phyloP scores from a whole-genome alignment of 1,139 yeast species.

The Fermentozyma sake region DNA sequence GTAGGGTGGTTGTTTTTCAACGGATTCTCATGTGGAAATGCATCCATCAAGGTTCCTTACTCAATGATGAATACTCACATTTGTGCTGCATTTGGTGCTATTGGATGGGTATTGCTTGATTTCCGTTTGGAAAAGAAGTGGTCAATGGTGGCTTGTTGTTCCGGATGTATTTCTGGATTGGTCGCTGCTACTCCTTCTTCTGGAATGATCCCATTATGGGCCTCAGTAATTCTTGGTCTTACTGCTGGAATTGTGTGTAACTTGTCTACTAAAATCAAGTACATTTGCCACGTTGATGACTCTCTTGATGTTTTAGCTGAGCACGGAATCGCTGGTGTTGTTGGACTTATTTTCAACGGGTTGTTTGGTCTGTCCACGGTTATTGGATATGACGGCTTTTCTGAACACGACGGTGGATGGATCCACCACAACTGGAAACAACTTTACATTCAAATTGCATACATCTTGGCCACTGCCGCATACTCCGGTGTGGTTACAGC shows the following conservation, averaged over 20 bases:
- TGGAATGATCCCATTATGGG: slow-evolving; percentile 90
- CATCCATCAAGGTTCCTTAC: slow-evolving; percentile 65
- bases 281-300: slow-evolving; percentile 78
- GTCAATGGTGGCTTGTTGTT: slow-evolving; percentile 93
- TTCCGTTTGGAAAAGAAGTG: slow-evolving; percentile 83
- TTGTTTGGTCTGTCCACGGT: slow-evolving; percentile 84
- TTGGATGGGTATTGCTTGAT: slow-evolving; percentile 90
- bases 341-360: slow-evolving; percentile 85
- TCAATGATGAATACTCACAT: slow-evolving; percentile 91
- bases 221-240: slow-evolving; percentile 79
- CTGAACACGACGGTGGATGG: slow-evolving; percentile 91
- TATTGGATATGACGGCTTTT: slow-evolving; percentile 80
- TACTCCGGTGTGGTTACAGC: slow-evolving; percentile 79
- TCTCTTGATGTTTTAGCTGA: slow-evolving; percentile 94
- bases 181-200: slow-evolving; percentile 97
- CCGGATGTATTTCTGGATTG: slow-evolving; percentile 91
- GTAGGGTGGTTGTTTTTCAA: slow-evolving; percentile 90
- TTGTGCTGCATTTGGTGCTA: slow-evolving; percentile 86
- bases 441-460: slow-evolving; percentile 84
- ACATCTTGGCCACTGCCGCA: slow-evolving; percentile 68
- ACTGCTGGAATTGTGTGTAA: slow-evolving; percentile 82
- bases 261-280: slow-evolving; percentile 84
- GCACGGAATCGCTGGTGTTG: slow-evolving; percentile 95
- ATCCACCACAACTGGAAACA: slow-evolving; percentile 86
- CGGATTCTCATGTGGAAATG: slow-evolving; percentile 71